Base-by-base conservation (phyloP, 495 filamentous ascomycete species). In the Penicillium coprophilum region DNA sequence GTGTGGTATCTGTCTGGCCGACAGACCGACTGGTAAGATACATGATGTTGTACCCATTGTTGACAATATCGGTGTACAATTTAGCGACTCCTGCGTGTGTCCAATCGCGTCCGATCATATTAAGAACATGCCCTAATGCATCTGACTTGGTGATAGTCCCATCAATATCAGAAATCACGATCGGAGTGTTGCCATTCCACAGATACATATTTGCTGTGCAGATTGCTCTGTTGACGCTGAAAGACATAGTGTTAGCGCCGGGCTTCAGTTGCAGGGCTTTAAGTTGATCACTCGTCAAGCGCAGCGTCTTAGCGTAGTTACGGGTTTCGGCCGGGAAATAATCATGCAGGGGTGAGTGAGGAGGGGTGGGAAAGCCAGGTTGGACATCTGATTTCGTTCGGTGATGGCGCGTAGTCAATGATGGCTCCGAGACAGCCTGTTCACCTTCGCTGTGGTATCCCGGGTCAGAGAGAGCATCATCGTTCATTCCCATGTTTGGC, bases 141-240 rank as follows among this genome's bases (percentile, higher is more conserved):
- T 99, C 94, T 6, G 93, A 96, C 77, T 97, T 99, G 45, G 94
- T 99, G 61, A 99, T 99, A 20, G 94, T 99, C 21, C 94, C 94
- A 75, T 99, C 94, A 62, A 99, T 96, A 73, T 99, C 94, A 12
- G 92, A 97, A 59, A 99, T 96, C 23, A 99, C 93, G 47, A 97
- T 91, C 0, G 94, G 95, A 0, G 85, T 86, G 60, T 94, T 89
- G 56, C 92, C 82, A 60, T 81, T 86, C 94, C 94, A 97, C 53
- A 93, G 80, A 62, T 88, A 99, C 88, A 99, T 96, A 59, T 80
- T 87, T 2, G 92, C 95, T 32, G 84, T 83, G 73, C 95, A 97
- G 0, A 89, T 96, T 1, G 95, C 92, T 56, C 89, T 81, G 71
- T 97, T 97, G 43, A 99, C 94, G 30, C 87, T 96, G 70, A 99